Conservation (phyloP, 257 asterid genomes). For the Solanum phureja region DNA sequence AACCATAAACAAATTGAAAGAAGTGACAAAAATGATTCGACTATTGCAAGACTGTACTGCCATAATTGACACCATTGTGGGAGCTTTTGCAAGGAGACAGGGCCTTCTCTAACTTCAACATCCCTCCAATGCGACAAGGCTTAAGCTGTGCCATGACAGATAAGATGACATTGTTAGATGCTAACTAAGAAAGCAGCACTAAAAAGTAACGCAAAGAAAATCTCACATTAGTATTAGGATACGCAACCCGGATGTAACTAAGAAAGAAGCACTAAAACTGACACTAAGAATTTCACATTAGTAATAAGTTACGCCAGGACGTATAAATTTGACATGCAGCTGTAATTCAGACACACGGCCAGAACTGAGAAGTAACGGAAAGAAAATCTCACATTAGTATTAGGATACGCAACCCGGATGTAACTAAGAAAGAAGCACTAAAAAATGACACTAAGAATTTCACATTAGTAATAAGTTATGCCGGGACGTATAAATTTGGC, state of each 20-base stretch:
- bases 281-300: neutral
- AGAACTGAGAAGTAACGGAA: neutral
- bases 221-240: neutral
- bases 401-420: neutral
- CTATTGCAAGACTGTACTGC: neutral
- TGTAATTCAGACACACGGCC: neutral
- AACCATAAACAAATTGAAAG: neutral
- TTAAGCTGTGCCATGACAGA: neutral
- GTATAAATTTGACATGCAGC: neutral
- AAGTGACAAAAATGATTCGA: neutral
- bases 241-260: neutral
- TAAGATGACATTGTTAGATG: neutral
- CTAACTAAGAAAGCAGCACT: neutral
- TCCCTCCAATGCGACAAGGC: neutral
- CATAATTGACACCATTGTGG: neutral
- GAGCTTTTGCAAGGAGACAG: neutral
- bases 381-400: neutral
- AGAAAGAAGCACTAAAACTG: neutral
- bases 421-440: neutral
- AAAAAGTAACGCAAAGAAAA: neutral
- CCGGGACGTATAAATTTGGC: neutral
- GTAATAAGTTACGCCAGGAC: neutral
- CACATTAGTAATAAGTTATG: neutral
- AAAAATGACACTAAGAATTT: neutral
- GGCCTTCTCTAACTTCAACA: neutral